Evolutionary conservation across 306 rosid species (phyloP).

Genomic region (Cicer pinnatifidum): DNA sequence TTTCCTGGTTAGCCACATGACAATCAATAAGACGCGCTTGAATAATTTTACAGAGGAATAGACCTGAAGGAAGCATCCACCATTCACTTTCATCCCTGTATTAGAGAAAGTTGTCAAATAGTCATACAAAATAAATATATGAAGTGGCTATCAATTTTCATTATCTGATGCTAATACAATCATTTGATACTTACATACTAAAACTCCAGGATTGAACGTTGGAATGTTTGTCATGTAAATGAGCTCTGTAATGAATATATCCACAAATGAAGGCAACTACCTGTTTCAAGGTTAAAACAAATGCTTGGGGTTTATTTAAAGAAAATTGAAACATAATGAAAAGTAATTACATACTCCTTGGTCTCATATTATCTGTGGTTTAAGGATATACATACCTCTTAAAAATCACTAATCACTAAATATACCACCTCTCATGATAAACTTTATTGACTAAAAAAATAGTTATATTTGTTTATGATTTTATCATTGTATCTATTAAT

Average conservation of each 20-base stretch:
- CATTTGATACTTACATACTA: slow-evolving; percentile 69
- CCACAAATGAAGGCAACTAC: slow-evolving; percentile 87
- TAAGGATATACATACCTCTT: no score
- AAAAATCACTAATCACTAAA: no score
- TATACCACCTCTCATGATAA: no score
- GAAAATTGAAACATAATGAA: not conserved
- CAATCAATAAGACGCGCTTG: slow-evolving; percentile 83
- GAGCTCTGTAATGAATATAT: slow-evolving; percentile 69
- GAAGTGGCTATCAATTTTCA: slow-evolving; percentile 30
- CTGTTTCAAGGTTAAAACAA: slow-evolving; percentile 53
- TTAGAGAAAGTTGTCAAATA: slow-evolving; percentile 31
- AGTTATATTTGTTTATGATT: no score
- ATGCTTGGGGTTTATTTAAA: slow-evolving; percentile 12
- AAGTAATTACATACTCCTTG: not conserved
- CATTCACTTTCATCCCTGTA: slow-evolving; percentile 98
- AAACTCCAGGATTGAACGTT: slow-evolving; percentile 84
- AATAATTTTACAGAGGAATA: slow-evolving; percentile 73
- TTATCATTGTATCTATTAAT: no score
- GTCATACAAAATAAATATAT: slow-evolving; percentile 3
- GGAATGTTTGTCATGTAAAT: slow-evolving; percentile 61
- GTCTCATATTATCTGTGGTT: no score
- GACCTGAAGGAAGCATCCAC: slow-evolving; percentile 95
- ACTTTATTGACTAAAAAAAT: no score
- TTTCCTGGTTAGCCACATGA: slow-evolving; percentile 93
- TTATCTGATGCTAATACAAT: slow-evolving; percentile 21